phyloP scores from a whole-genome alignment of 2,329 filamentous ascomycete species.

The Pseudocercospora cruenta region DNA sequence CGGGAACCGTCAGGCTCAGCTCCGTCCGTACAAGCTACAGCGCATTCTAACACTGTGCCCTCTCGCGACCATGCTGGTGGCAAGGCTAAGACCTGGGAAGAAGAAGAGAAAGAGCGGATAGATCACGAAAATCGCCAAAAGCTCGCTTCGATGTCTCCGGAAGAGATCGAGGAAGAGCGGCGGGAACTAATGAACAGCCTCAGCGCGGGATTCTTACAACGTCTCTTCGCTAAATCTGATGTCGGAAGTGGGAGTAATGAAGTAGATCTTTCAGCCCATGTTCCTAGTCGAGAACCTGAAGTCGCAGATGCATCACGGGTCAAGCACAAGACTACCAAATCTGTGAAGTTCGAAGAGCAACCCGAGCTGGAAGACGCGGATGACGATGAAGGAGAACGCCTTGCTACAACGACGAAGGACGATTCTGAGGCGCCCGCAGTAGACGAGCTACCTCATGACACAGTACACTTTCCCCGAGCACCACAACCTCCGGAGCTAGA shows the following conservation, averaged over 20 bases:
- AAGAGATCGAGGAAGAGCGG: slow-evolving; percentile 79
- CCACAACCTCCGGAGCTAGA: slow-evolving; percentile 72
- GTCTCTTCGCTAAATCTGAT: slow-evolving; percentile 74
- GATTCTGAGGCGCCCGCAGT: background rate
- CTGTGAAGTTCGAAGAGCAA: slow-evolving; percentile 31
- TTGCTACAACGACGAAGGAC: background rate
- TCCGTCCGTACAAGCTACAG: background rate
- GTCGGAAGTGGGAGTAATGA: slow-evolving; percentile 66
- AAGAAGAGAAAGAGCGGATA: slow-evolving; percentile 71
- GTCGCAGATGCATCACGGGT: background rate
- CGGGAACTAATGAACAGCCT: slow-evolving; percentile 79
- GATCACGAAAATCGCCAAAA: slow-evolving; percentile 78
- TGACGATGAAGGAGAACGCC: slow-evolving; percentile 5
- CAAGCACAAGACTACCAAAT: slow-evolving; percentile 26
- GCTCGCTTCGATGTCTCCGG: slow-evolving; percentile 75
- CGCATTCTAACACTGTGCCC: background rate
- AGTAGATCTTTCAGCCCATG: slow-evolving; percentile 37
- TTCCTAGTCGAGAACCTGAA: slow-evolving; percentile 2
- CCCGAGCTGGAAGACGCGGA: slow-evolving; percentile 10
- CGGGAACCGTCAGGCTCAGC: background rate
- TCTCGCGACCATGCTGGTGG: slow-evolving; percentile 18
- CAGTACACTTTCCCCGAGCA: slow-evolving; percentile 63
- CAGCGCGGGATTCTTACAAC: slow-evolving; percentile 74
- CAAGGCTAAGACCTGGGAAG: slow-evolving; percentile 40
- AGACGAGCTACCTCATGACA: slow-evolving; percentile 28